Conservation (phyloP, 108 stramenopile genomes). For the Nannochloropsis granulata region DNA sequence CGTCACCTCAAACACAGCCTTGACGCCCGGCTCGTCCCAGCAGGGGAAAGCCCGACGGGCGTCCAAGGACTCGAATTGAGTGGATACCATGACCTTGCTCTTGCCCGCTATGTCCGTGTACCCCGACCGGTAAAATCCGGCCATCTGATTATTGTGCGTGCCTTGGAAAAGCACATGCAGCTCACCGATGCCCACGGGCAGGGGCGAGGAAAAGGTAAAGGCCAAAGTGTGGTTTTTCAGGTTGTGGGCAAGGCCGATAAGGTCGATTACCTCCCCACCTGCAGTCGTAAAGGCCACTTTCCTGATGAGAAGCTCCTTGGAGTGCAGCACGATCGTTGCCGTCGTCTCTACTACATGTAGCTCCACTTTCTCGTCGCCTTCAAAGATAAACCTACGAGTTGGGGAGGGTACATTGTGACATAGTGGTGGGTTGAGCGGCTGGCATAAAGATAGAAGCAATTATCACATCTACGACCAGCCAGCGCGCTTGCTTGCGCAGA, state of each 20-base stretch:
- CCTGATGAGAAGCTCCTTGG: conserved; percentile 63
- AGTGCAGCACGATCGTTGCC: conserved; percentile 56
- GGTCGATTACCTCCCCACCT: neutral
- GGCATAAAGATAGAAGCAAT: too few relatives aligned
- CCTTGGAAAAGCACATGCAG: conserved; percentile 58
- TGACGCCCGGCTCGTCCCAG: conserved; percentile 90
- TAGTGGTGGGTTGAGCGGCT: too few relatives aligned
- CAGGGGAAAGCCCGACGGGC: conserved; percentile 84
- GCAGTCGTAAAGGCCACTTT: conserved; percentile 39
- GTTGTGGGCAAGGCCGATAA: conserved; percentile 47
- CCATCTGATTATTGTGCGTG: conserved; percentile 79
- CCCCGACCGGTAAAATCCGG: conserved; percentile 76
- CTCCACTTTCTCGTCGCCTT: conserved; percentile 45
- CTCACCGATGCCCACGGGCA: conserved; percentile 27
- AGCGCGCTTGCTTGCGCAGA: too few relatives aligned
- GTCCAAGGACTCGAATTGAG: conserved; percentile 92
- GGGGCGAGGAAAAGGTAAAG: conserved; percentile 42
- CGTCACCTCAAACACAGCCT: conserved; percentile 71
- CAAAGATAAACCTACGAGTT: conserved; percentile 49
- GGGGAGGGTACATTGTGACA: too few relatives aligned
- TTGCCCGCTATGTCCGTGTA: conserved; percentile 67
- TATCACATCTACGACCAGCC: too few relatives aligned
- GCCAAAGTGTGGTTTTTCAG: conserved; percentile 49
- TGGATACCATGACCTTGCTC: conserved; percentile 69
- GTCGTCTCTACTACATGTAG: conserved; percentile 15